phyloP scores from a whole-genome alignment of 2,329 filamentous ascomycete genomes.

The Nannizzia gypsea region DNA sequence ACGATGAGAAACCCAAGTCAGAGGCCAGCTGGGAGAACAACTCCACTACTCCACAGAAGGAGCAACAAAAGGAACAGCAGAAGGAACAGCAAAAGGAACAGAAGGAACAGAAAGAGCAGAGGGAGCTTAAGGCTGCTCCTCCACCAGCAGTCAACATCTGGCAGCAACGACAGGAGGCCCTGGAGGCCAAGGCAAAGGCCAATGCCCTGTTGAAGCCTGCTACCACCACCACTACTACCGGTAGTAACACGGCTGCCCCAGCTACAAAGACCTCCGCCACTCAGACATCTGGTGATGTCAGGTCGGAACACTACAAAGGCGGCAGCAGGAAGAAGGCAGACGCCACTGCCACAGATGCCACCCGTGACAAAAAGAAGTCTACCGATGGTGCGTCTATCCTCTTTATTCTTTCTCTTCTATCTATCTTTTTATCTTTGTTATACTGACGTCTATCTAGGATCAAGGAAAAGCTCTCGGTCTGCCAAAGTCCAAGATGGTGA shows the following conservation, averaged over 20 bases:
- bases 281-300: slow-evolving; percentile 22
- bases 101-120: slow-evolving; percentile 21
- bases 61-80: too few species aligned
- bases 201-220: slow-evolving; percentile 21
- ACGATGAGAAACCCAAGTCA: slow-evolving; percentile 31
- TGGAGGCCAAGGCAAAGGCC: slow-evolving; percentile 40
- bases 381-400: slow-evolving; percentile 21
- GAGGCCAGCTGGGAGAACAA: neutral
- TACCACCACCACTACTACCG: slow-evolving; percentile 20
- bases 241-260: slow-evolving; percentile 18
- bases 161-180: slow-evolving; percentile 63
- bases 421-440: too few species aligned
- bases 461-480: slow-evolving; percentile 16
- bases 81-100: too few species aligned
- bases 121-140: slow-evolving; percentile 65
- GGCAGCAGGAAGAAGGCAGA: slow-evolving; percentile 30
- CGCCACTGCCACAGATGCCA: slow-evolving; percentile 12
- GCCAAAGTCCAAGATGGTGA: slow-evolving; percentile 11
- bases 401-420: neutral
- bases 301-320: slow-evolving; percentile 20
- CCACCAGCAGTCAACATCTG: slow-evolving; percentile 78
- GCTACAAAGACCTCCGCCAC: slow-evolving; percentile 21
- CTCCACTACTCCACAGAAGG: neutral
- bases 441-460: slow-evolving; percentile 7
- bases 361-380: slow-evolving; percentile 28